Evolutionary conservation across 2,329 filamentous ascomycete genomes (phyloP), one percentile per base, ranked within the genome.

Genomic region (Trichoderma gracile): DNA sequence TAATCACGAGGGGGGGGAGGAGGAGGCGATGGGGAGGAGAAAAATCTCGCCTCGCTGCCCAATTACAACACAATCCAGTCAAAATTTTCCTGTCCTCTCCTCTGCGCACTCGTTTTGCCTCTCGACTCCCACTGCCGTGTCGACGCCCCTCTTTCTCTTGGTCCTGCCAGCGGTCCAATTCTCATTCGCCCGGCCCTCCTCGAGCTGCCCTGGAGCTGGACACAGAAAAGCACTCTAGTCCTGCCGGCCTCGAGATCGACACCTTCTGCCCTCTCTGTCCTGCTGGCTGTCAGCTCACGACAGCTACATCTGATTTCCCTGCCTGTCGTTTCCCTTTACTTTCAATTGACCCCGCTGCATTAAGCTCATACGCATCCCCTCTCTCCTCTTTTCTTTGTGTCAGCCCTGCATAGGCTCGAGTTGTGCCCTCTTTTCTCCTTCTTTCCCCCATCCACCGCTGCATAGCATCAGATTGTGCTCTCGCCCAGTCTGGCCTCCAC

Each of bases 161-260:
- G 42, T 43, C 42, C 46, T 9, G 23, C 46, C 33, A 42, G 46
- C 46, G n/a, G 42, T 25, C 27, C 15, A 33, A n/a, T 46, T 38
- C 43, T 38, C 27, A 63, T 61, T 61, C 40, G 47, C 7, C 23
- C 43, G 23, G 12, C 3, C 12, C 9, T 45, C 17, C 23, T 17
- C 57, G n/a, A 46, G 25, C n/a, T 45, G 58, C 47, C 21, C 30
- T 49, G 38, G 33, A 60, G 43, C 46, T 42, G 50, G 57, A 61
- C 58, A 61, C 47, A 61, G 45, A 38, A 38, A 61, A 53, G n/a
- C 47, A 61, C 49, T 61, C 58, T 53, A 61, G 58, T 61, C 58
- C 55, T 55, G 53, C 53, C 14, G 43, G 55, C 49, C 33, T 57
- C 61, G 38, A 49, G 43, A 50, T 57, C 61, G 45, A 56, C 43